Conservation (phyloP, 1,139 yeast species). For the Geotrichum europaeum region DNA sequence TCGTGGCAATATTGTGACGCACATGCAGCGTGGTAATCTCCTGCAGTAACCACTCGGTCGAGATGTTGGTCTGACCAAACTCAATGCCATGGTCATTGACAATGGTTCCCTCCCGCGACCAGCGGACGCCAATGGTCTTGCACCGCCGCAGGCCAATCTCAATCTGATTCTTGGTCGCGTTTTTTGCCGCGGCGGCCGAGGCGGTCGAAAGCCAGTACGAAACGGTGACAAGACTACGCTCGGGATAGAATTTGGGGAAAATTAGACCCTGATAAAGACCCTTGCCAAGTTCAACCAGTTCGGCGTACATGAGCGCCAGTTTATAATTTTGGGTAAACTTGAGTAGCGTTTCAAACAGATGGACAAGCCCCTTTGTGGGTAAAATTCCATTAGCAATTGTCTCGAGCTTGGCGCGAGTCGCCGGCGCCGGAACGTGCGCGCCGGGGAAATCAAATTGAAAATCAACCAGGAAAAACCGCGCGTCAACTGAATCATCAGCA, state of each 20-base stretch:
- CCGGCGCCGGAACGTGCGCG: conserved; percentile 31
- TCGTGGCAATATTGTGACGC: conserved; percentile 26
- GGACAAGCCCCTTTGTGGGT: conserved; percentile 47
- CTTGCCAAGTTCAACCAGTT: conserved; percentile 49
- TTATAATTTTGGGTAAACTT: conserved; percentile 69
- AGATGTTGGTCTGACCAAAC: conserved; percentile 26
- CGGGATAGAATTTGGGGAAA: conserved; percentile 61
- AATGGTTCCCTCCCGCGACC: conserved; percentile 60
- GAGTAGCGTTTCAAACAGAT: conserved; percentile 63
- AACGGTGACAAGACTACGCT: conserved; percentile 52
- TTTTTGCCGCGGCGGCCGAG: conserved; percentile 27
- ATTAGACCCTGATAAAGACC: conserved; percentile 65
- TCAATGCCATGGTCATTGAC: conserved; percentile 25
- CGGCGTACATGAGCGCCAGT: conserved; percentile 61
- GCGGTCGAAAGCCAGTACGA: conserved; percentile 56
- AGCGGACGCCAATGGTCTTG: conserved; percentile 47
- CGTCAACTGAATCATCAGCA: conserved; percentile 51
- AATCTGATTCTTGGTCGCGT: conserved; percentile 47
- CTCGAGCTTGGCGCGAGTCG: conserved; percentile 46
- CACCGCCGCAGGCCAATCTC: conserved; percentile 59
- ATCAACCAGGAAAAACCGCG: conserved; percentile 71
- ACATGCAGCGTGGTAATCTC: conserved; percentile 30
- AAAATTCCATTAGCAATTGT: conserved; percentile 52
- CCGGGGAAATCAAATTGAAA: conserved; percentile 49
- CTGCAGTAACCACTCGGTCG: conserved; percentile 29